These are phyloP conservation scores for Microstegium vimineum DNA, from an alignment of 176 grass and related monocot genomes.

Conservation along the genomic window DNA sequence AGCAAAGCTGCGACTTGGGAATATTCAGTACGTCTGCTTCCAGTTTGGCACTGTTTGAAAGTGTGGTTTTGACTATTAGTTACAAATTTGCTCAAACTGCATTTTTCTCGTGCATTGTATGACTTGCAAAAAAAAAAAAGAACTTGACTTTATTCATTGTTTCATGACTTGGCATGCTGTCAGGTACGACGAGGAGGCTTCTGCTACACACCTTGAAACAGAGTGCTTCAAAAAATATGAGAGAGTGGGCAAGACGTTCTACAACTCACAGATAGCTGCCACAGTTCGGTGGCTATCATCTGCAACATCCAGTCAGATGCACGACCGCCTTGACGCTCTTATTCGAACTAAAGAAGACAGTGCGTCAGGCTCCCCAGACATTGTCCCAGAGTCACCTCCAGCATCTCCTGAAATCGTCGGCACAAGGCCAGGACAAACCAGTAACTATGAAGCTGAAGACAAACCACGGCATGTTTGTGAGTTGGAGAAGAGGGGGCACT, in stretches of 20 bases:
- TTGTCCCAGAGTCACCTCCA: conserved; percentile 14
- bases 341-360: background rate
- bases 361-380: background rate
- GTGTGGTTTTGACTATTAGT: background rate
- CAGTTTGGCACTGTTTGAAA: background rate
- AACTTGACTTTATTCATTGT: too few species aligned
- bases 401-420: background rate
- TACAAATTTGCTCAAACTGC: background rate
- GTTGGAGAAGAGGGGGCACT: background rate
- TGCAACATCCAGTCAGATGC: conserved; percentile 59
- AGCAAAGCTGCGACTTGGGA: conserved; percentile 50
- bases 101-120: background rate
- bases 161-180: background rate
- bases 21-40: conserved; percentile 50
- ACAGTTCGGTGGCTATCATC: conserved; percentile 76
- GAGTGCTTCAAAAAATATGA: conserved; percentile 87
- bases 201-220: conserved; percentile 67
- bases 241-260: conserved; percentile 83
- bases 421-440: background rate
- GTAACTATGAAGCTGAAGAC: background rate
- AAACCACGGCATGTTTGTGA: background rate
- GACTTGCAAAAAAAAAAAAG: background rate
- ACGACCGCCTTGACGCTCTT: conserved; percentile 37
- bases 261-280: conserved; percentile 90
- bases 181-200: conserved; percentile 44